Evolutionary conservation across 805 yeast species (phyloP).

Genomic region (Yarrowia deformans): DNA sequence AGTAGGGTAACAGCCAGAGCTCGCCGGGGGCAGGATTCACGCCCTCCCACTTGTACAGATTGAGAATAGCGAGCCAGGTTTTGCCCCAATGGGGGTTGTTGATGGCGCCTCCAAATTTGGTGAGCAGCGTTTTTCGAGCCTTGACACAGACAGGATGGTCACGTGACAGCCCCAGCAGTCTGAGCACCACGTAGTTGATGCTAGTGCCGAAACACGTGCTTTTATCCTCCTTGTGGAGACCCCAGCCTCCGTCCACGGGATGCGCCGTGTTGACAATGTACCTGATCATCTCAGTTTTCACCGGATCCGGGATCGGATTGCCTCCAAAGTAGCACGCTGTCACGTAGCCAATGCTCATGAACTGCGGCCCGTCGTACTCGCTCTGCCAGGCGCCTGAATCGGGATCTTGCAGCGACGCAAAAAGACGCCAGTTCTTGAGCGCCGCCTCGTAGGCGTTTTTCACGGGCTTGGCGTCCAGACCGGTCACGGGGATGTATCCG

Average conservation of each 20-base stretch:
- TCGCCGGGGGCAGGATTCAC: constrained; percentile 96
- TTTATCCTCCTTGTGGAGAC: constrained; percentile 89
- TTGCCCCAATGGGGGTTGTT: constrained; percentile 98
- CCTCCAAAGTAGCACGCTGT: constrained; percentile 74
- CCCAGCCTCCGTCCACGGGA: constrained; percentile 99
- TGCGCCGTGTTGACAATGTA: constrained; percentile 91
- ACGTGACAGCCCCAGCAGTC: constrained; percentile 77
- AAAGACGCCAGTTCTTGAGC: constrained; percentile 74
- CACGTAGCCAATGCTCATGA: constrained; percentile 89
- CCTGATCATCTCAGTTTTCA: constrained; percentile 73
- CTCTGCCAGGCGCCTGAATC: constrained; percentile 86
- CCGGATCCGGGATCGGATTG: constrained; percentile 70
- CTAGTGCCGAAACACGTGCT: constrained; percentile 95
- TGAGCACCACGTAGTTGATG: constrained; percentile 79
- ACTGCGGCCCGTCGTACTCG: constrained; percentile 98
- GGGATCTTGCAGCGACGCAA: constrained; percentile 72
- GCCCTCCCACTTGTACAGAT: constrained; percentile 92
- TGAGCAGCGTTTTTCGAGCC: constrained; percentile 72
- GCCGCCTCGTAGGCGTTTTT: constrained; percentile 66
- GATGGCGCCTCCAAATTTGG: constrained; percentile 83
- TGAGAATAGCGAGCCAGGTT: constrained; percentile 82
- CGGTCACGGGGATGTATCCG: constrained; percentile 47
- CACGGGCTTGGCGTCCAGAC: constrained; percentile 43
- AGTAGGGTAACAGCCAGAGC: constrained; percentile 84
- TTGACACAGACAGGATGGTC: constrained; percentile 78